Evolutionary conservation across 352 stramenopile genomes (phyloP).

Genomic region (Phytophthora kernoviae): DNA sequence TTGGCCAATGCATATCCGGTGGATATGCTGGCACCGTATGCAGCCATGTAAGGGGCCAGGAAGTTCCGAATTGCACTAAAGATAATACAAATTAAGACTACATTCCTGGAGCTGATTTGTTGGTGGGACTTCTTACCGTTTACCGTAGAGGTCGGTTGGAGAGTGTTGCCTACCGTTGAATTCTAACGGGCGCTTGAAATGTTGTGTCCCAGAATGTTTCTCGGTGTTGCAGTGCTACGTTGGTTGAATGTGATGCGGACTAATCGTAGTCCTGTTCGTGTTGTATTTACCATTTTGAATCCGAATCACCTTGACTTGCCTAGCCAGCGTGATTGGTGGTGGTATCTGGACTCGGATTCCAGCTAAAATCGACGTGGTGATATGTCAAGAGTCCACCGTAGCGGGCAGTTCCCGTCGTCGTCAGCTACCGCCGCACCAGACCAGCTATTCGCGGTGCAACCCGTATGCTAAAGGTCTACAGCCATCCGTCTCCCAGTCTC

Average conservation of each 20-base stretch:
- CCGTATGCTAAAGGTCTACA: not conserved
- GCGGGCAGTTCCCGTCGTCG: slow-evolving; percentile 12
- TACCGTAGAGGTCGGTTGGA: too few relatives aligned
- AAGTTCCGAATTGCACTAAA: not conserved
- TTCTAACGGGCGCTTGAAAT: too few relatives aligned
- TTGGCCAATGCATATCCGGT: slow-evolving; percentile 12
- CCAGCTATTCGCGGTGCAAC: slow-evolving; percentile 7
- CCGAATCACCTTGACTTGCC: too few relatives aligned
- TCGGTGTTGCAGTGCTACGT: not conserved
- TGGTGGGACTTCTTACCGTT: too few relatives aligned
- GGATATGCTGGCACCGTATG: slow-evolving; percentile 35
- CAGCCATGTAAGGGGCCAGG: slow-evolving; percentile 20
- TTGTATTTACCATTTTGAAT: too few relatives aligned
- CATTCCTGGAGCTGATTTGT: too few relatives aligned
- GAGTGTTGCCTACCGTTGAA: too few relatives aligned
- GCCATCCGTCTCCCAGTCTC: slow-evolving; percentile 1
- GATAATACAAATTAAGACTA: not conserved
- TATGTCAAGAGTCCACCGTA: slow-evolving; percentile 17
- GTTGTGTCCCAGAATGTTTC: not conserved
- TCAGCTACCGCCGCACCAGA: slow-evolving; percentile 16
- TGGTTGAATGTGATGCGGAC: not conserved
- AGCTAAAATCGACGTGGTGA: too few relatives aligned
- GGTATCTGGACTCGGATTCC: not conserved
- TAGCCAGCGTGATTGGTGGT: not conserved
- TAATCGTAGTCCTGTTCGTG: too few relatives aligned